A percentile compares a stretch with the other conserved stretches of the same genome.
phyloP scores from a whole-genome alignment of 2,329 filamentous ascomycete species.

The Alternaria burnsii region DNA sequence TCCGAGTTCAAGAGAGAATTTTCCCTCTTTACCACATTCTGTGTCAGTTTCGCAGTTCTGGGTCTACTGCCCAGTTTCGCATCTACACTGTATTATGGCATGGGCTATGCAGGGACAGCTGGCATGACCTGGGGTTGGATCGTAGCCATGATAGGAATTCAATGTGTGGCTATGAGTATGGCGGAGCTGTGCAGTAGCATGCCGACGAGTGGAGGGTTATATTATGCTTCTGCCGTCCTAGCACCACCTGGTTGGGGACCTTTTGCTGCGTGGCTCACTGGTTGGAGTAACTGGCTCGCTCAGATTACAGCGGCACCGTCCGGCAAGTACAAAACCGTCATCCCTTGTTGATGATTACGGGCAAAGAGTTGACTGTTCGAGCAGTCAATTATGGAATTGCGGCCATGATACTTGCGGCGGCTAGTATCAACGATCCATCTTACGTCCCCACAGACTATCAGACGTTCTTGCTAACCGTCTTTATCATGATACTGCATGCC shows the following conservation, averaged over 20 bases:
- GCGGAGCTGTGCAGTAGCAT: constrained; percentile 77
- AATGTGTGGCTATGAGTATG: constrained; percentile 71
- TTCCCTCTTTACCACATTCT: constrained; percentile 76
- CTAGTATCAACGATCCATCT: constrained; percentile 71
- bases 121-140: constrained; percentile 78
- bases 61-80: constrained; percentile 76
- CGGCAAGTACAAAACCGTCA: constrained; percentile 27
- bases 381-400: constrained; percentile 71
- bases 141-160: constrained; percentile 75
- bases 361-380: constrained; percentile 12
- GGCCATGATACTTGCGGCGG: constrained; percentile 76
- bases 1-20: constrained; percentile 75
- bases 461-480: constrained; percentile 71
- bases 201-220: constrained; percentile 75
- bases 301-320: constrained; percentile 72
- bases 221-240: constrained; percentile 77
- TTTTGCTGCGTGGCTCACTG: constrained; percentile 72
- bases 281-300: constrained; percentile 75
- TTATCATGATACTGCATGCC: constrained; percentile 74
- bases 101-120: constrained; percentile 59
- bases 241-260: constrained; percentile 72
- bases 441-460: constrained; percentile 73
- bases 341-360: background rate
- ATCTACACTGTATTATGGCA: constrained; percentile 75
- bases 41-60: constrained; percentile 76